Base-by-base conservation (phyloP, 2,329 filamentous ascomycete genomes). In the Dactylellina leptospora region DNA sequence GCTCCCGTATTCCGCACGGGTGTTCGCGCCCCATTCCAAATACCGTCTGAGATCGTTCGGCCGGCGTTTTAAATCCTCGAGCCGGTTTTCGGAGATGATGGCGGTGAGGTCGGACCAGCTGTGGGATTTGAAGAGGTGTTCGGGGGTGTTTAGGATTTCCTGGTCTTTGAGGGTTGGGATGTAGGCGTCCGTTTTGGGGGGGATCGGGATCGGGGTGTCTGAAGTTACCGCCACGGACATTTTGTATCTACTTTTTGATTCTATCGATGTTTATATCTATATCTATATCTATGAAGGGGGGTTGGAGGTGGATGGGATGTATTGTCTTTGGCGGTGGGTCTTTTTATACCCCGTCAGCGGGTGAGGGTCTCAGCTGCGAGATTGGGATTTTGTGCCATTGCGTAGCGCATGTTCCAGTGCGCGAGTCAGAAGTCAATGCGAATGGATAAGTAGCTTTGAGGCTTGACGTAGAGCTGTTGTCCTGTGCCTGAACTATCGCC, bases 11-110 rank as follows among this genome's bases (percentile, higher is more conserved):
- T 87, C 81, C 73, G 83, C 82, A 72, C 85, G 85, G 20, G 96
- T 82, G 27, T 84, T 78, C 78, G 86, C 84, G 20, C 84, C 88
- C 79, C 88, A 96, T 66, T 86, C 84, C 4, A 90, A 84, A 78
- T 97, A 97, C 44, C 85, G 84, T n/a, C 91, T 84, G 66, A 97
- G 83, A 58, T 95, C 86, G 2, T 87, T 90, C 0, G 93, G 92
- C 1, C 87, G 80, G 18, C 93, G 87, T 76, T 90, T 88, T 79
- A 97, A 96, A 10, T 82, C 82, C 77, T 91, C 88, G 47, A 97
- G 87, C 6, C 84, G 68, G 62, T 77, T 77, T 58, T 76, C 74
- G 18, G 81, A 78, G 66, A 91, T 84, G 73, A 93, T 83, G 22
- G 84, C 79, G 77, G 82, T 83, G 56, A 93, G 90, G 74, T 88